Evolutionary conservation across 2,329 filamentous ascomycete genomes (phyloP).

Genomic region (Rachicladosporium sp.): DNA sequence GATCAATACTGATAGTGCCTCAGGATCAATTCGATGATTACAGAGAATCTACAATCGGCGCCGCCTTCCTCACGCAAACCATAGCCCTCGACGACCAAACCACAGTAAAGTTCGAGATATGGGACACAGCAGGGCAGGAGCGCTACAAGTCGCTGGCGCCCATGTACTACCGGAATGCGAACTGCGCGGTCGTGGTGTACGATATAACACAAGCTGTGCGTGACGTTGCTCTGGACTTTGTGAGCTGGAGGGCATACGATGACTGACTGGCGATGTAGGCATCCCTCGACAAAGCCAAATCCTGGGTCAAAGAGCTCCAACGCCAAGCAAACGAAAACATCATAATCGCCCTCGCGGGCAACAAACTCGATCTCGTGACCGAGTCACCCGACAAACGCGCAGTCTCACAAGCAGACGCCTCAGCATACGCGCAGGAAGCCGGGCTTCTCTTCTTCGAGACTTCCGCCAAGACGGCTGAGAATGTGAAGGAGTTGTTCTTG

Average conservation of each 20-base stretch:
- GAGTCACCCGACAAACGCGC: slow-evolving; percentile 94
- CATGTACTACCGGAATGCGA: slow-evolving; percentile 99
- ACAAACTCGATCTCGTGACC: slow-evolving; percentile 92
- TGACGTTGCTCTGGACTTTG: no score
- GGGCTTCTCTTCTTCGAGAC: slow-evolving; percentile 97
- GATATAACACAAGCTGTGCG: slow-evolving; percentile 97
- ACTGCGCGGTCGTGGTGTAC: slow-evolving; percentile 98
- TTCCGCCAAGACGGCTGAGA: slow-evolving; percentile 92
- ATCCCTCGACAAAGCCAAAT: slow-evolving; percentile 96
- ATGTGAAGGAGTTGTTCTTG: slow-evolving; percentile 90
- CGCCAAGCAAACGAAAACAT: slow-evolving; percentile 99
- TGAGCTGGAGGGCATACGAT: no score
- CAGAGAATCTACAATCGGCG: slow-evolving; percentile 94
- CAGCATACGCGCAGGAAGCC: slow-evolving; percentile 88
- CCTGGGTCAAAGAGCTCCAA: slow-evolving; percentile 98
- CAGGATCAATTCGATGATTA: slow-evolving; percentile 99
- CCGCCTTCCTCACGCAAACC: slow-evolving; percentile 96
- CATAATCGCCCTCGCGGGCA: slow-evolving; percentile 93
- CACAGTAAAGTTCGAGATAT: slow-evolving; percentile 99
- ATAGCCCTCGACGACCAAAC: slow-evolving; percentile 96
- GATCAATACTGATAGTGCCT: background rate
- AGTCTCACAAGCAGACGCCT: slow-evolving; percentile 76
- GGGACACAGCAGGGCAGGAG: slow-evolving; percentile 97
- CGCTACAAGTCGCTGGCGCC: slow-evolving; percentile 97
- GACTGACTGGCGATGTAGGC: no score